A percentile compares a stretch with the other conserved stretches of the same genome.
These are phyloP conservation scores for Silybum marianum DNA, from an alignment of 129 eudicot species.

Conservation along the genomic window DNA sequence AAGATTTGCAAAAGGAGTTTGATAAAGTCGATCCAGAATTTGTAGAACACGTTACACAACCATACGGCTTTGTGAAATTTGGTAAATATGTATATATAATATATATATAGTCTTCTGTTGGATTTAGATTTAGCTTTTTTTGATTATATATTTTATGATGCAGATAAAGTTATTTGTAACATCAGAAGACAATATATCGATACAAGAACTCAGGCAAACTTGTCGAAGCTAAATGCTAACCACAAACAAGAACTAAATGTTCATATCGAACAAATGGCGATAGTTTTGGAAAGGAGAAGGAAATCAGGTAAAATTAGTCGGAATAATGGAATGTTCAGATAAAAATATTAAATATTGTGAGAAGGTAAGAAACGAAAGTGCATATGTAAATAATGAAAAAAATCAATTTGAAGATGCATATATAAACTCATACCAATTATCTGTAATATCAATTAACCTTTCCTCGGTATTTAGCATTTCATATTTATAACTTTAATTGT, in stretches of 20 bases:
- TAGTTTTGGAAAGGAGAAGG: constrained; percentile 49
- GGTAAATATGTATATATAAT: constrained; percentile 26
- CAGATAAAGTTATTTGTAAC: constrained; percentile 51
- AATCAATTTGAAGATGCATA: no score
- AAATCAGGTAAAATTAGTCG: constrained; percentile 40
- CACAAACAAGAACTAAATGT: constrained; percentile 32
- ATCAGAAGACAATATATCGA: constrained; percentile 45
- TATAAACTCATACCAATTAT: neutral
- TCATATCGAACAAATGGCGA: constrained; percentile 40
- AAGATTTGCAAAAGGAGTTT: constrained; percentile 55
- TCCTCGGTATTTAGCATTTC: no score
- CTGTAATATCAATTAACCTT: no score
- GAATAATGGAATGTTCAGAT: neutral
- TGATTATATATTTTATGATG: neutral
- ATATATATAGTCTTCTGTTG: neutral
- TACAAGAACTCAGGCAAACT: constrained; percentile 61
- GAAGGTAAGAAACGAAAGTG: no score
- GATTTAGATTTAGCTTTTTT: neutral
- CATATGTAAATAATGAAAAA: no score
- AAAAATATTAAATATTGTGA: no score
- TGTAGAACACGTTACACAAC: constrained; percentile 28
- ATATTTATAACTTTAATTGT: no score
- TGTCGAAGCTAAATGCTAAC: constrained; percentile 52
- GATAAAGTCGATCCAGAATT: constrained; percentile 36
- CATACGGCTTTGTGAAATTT: constrained; percentile 47